Conservation (phyloP, 1,139 yeast species). For the Debaryomyces udenii region DNA sequence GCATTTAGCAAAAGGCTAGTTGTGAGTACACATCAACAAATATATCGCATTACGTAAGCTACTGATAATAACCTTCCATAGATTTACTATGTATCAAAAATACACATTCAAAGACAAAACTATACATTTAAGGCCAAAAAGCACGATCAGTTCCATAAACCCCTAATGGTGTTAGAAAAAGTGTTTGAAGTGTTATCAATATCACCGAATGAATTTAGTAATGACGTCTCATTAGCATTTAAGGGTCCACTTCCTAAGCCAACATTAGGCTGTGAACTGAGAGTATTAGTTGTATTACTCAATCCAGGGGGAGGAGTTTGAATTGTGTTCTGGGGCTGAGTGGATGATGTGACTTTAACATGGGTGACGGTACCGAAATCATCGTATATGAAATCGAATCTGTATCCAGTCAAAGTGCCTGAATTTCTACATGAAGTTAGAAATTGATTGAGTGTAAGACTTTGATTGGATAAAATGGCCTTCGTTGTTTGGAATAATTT, state of each 20-base stretch:
- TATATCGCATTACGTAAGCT: slow-evolving; percentile 1
- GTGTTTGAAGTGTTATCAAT: slow-evolving; percentile 8
- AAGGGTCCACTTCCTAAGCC: slow-evolving; percentile 3
- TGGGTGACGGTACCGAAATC: slow-evolving; percentile 52
- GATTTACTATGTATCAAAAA: background rate
- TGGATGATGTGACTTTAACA: slow-evolving; percentile 31
- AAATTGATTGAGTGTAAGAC: slow-evolving; percentile 47
- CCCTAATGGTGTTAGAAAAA: slow-evolving; percentile 16
- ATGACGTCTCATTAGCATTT: slow-evolving; percentile 9
- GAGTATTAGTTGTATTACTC: background rate
- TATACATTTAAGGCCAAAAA: slow-evolving; percentile 4
- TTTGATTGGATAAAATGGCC: slow-evolving; percentile 27
- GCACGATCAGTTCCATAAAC: slow-evolving; percentile 20
- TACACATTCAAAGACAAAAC: slow-evolving; percentile 2
- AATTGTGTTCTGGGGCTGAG: slow-evolving; percentile 8
- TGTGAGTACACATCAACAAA: too few relatives aligned
- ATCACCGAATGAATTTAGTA: slow-evolving; percentile 17
- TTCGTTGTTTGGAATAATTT: slow-evolving; percentile 39
- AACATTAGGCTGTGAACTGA: slow-evolving; percentile 2
- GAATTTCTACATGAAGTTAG: slow-evolving; percentile 37
- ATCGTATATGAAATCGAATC: slow-evolving; percentile 51
- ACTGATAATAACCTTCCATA: background rate
- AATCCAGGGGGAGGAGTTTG: background rate
- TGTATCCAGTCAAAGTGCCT: slow-evolving; percentile 23
- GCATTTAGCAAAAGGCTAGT: too few relatives aligned